phyloP scores from a whole-genome alignment of 108 stramenopile genomes.

The Nannochloropsis granulata region DNA sequence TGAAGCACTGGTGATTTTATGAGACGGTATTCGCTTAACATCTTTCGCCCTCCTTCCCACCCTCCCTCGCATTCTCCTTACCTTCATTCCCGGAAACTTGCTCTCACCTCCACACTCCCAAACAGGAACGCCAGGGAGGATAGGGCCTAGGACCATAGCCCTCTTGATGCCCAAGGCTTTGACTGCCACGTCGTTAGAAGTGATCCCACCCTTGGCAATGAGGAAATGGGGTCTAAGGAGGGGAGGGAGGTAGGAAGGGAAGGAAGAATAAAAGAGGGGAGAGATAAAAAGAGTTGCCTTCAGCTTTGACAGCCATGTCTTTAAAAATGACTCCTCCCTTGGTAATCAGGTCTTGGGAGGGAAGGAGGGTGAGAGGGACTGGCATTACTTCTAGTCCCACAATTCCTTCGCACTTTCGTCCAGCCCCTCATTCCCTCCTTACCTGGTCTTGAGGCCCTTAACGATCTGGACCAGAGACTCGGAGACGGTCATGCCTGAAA shows the following conservation, averaged over 20 bases:
- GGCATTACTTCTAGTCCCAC: too few species aligned
- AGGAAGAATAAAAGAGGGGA: too few species aligned
- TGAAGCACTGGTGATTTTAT: too few species aligned
- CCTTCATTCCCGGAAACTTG: constrained; percentile 32
- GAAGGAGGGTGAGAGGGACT: too few species aligned
- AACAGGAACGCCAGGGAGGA: constrained; percentile 42
- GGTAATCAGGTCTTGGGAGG: too few species aligned
- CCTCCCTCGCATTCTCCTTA: not conserved
- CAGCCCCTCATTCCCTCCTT: not conserved
- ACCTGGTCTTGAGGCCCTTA: not conserved
- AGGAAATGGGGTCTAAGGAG: constrained; percentile 20
- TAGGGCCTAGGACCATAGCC: constrained; percentile 41
- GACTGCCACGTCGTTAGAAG: constrained; percentile 45
- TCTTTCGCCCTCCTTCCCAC: not conserved
- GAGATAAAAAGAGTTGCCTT: too few species aligned
- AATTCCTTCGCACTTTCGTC: too few species aligned
- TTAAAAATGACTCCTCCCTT: too few species aligned
- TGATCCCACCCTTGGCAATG: constrained; percentile 49
- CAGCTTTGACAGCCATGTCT: too few species aligned
- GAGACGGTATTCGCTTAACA: not conserved
- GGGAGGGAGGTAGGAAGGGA: too few species aligned
- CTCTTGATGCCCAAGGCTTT: constrained; percentile 18
- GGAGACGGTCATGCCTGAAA: constrained; percentile 1
- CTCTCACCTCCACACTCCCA: constrained; percentile 26
- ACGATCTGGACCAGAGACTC: constrained; percentile 2